Conservation (phyloP, 768 basidiomycete genomes). For the Suillus decipiens region DNA sequence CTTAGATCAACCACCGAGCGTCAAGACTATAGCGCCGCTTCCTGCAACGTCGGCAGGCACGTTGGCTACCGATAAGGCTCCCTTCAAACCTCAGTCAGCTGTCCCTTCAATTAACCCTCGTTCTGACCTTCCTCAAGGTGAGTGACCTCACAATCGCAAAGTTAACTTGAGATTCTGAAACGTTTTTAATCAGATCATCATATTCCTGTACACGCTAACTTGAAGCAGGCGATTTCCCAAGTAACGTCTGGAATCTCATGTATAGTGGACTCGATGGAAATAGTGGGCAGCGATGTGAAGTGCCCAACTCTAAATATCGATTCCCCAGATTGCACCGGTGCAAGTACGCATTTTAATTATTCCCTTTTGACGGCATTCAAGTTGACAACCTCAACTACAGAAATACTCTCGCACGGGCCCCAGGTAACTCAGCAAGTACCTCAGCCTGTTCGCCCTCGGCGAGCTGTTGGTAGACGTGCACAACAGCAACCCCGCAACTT, state of each 20-base stretch:
- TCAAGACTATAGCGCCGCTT: neutral
- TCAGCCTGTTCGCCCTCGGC: neutral
- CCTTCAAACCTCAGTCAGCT: neutral
- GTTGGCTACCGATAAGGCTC: too few relatives aligned
- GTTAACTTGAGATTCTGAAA: too few relatives aligned
- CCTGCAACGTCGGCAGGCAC: neutral
- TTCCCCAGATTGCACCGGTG: neutral
- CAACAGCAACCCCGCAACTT: neutral
- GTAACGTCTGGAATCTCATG: neutral
- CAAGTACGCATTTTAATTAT: neutral
- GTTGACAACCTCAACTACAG: neutral
- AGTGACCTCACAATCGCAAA: neutral
- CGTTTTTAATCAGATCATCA: neutral
- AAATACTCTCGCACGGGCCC: neutral
- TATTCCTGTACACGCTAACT: neutral
- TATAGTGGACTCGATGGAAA: neutral
- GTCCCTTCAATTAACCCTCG: neutral
- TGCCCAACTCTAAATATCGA: neutral
- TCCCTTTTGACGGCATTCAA: neutral
- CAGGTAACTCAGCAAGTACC: neutral
- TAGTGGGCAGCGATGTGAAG: neutral
- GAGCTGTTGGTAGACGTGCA: neutral
- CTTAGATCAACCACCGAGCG: neutral
- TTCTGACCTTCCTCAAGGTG: neutral
- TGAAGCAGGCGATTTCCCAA: neutral